Conservation (phyloP, 768 basidiomycete genomes). For the Suillus variegatus region DNA sequence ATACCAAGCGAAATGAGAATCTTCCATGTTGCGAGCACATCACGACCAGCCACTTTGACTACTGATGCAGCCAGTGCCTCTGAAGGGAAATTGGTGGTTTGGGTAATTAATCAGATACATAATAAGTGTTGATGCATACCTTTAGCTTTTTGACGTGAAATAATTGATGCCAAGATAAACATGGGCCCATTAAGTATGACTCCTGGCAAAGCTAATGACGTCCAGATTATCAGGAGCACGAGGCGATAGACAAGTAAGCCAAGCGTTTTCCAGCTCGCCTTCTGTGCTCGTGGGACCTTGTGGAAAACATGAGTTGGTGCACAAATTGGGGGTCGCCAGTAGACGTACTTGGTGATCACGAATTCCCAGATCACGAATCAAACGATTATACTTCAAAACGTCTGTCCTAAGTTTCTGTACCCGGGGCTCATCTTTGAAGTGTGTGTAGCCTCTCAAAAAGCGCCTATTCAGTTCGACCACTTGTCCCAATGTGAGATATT, state of each 20-base stretch:
- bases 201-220: slow-evolving; percentile 84
- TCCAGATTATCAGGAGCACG: slow-evolving; percentile 77
- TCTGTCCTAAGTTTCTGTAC: slow-evolving; percentile 78
- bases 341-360: slow-evolving; percentile 84
- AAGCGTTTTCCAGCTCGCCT: slow-evolving; percentile 84
- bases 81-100: slow-evolving; percentile 31
- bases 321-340: slow-evolving; percentile 1
- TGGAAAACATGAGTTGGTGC: slow-evolving; percentile 4
- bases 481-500: slow-evolving; percentile 91
- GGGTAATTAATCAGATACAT: slow-evolving; percentile 6
- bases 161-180: slow-evolving; percentile 85
- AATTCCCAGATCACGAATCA: slow-evolving; percentile 85
- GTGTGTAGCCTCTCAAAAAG: slow-evolving; percentile 88
- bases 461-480: slow-evolving; percentile 94
- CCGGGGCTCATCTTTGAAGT: slow-evolving; percentile 90
- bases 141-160: slow-evolving; percentile 88
- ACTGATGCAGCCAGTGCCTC: slow-evolving; percentile 95
- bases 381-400: slow-evolving; percentile 88
- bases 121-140: slow-evolving; percentile 41
- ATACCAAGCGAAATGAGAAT: slow-evolving; percentile 91
- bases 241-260: slow-evolving; percentile 83
- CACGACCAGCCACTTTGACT: slow-evolving; percentile 94
- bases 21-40: slow-evolving; percentile 98
- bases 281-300: slow-evolving; percentile 85
- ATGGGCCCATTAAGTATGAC: slow-evolving; percentile 91